phyloP scores from a whole-genome alignment of 2,329 filamentous ascomycete species.

The Paraphoma chrysanthemicola region DNA sequence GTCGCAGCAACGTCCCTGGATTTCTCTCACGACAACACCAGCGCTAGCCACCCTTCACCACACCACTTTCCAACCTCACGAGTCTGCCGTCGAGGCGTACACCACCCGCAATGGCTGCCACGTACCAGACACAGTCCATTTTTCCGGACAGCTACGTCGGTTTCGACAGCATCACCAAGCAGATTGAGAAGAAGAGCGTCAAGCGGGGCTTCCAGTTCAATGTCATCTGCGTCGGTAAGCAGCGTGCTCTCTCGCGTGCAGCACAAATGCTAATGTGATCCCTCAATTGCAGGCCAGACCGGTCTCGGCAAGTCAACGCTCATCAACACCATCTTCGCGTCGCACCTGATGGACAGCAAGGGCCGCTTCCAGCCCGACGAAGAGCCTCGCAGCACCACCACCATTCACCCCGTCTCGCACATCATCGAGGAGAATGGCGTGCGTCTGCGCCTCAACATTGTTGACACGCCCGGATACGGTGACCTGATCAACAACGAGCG shows the following conservation, averaged over 20 bases:
- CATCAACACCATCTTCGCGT: conserved; percentile 99
- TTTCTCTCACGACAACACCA: conserved; percentile 35
- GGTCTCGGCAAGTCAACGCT: conserved; percentile 98
- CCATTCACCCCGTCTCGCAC: conserved; percentile 97
- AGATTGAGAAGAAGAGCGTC: conserved; percentile 99
- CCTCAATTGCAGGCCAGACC: conserved; percentile 76
- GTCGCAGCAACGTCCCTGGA: conserved; percentile 42
- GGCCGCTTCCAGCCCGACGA: conserved; percentile 92
- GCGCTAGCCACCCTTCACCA: conserved; percentile 19
- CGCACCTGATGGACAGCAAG: conserved; percentile 98
- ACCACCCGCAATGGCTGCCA: conserved; percentile 65
- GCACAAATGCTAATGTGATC: conserved; percentile 9
- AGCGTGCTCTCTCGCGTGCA: conserved; percentile 1
- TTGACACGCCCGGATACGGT: conserved; percentile 97
- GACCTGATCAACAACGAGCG: conserved; percentile 99
- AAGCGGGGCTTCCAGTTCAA: conserved; percentile 99
- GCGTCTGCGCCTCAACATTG: conserved; percentile 95
- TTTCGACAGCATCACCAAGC: conserved; percentile 99
- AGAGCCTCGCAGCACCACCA: conserved; percentile 91
- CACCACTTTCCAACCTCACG: conserved; percentile 7
- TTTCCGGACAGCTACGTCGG: conserved; percentile 98
- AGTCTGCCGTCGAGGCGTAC: conserved; percentile 29
- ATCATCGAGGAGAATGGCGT: conserved; percentile 99
- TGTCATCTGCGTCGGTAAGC: conserved; percentile 97
- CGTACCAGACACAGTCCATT: conserved; percentile 67